These are phyloP conservation scores for Erysimum cheiranthoides DNA, from an alignment of 345 rosid genomes.

Conservation along the genomic window DNA sequence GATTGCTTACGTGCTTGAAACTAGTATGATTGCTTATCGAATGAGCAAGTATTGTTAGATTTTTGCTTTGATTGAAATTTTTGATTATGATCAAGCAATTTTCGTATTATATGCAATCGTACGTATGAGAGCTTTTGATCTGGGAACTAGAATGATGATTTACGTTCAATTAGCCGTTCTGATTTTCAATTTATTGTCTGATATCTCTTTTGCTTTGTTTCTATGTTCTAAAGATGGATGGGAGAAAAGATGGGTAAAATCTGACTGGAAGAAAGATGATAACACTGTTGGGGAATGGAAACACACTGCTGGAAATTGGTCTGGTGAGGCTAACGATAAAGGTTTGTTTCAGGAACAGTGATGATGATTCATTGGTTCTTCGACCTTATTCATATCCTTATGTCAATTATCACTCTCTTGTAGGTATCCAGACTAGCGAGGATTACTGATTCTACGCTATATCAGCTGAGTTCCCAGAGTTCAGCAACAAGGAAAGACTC, in stretches of 20 bases:
- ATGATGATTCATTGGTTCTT: background rate
- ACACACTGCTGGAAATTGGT: constrained; percentile 93
- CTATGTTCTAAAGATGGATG: constrained; percentile 72
- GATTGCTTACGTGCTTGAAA: background rate
- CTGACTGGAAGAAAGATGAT: constrained; percentile 96
- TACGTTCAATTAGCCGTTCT: no score
- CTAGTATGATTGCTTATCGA: background rate
- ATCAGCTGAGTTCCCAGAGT: constrained; percentile 90
- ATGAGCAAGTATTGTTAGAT: background rate
- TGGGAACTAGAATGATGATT: background rate
- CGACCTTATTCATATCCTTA: background rate
- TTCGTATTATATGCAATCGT: background rate
- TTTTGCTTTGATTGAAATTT: background rate
- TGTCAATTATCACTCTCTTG: constrained; percentile 1
- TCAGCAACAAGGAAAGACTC: constrained; percentile 91
- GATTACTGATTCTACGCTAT: constrained; percentile 97
- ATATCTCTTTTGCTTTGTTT: background rate
- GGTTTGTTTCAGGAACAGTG: constrained; percentile 53
- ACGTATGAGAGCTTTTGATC: no score
- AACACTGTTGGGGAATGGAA: constrained; percentile 90
- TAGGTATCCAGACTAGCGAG: constrained; percentile 98
- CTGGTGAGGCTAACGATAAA: constrained; percentile 83
- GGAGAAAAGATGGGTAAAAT: constrained; percentile 88
- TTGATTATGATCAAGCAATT: background rate
- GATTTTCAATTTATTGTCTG: constrained; percentile 21